Percentiles rank a stretch among this genome's conserved stretches.
Conservation (phyloP, 148 eudicot genomes). For the Pharnaceum exiguum region DNA sequence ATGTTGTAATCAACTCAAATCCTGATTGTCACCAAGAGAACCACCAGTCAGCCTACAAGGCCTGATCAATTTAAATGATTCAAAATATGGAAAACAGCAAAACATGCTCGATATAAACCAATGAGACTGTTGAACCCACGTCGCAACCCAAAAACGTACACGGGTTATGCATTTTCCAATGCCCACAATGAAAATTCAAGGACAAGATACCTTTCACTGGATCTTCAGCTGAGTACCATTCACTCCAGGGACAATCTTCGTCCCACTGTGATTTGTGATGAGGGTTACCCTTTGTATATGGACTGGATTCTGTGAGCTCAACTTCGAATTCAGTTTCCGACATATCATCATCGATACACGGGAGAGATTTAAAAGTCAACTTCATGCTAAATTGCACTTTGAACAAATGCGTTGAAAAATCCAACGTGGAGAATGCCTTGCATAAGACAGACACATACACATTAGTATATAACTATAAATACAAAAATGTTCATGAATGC, state of each 20-base stretch:
- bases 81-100: too few relatives aligned
- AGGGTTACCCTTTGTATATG: constrained; percentile 31
- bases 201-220: constrained; percentile 66
- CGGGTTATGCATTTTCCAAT: neutral
- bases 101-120: too few relatives aligned
- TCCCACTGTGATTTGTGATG: constrained; percentile 77
- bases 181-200: neutral
- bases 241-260: constrained; percentile 96
- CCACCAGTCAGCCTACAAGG: neutral
- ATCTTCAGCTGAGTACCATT: constrained; percentile 95
- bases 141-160: too few relatives aligned
- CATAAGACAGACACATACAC: too few relatives aligned
- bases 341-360: constrained; percentile 47
- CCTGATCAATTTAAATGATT: neutral
- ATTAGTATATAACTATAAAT: too few relatives aligned
- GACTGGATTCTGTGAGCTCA: constrained; percentile 35
- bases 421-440: constrained; percentile 75
- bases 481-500: too few relatives aligned
- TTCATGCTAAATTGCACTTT: constrained; percentile 78
- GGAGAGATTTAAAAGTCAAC: constrained; percentile 75
- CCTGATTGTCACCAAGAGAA: constrained; percentile 38
- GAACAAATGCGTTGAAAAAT: constrained; percentile 60
- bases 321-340: constrained; percentile 36
- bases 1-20: constrained; percentile 56
- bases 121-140: too few relatives aligned